Evolutionary conservation across 1,139 yeast species (phyloP), one percentile per base, ranked within the genome.

Genomic region (Candida sanyaensis): DNA sequence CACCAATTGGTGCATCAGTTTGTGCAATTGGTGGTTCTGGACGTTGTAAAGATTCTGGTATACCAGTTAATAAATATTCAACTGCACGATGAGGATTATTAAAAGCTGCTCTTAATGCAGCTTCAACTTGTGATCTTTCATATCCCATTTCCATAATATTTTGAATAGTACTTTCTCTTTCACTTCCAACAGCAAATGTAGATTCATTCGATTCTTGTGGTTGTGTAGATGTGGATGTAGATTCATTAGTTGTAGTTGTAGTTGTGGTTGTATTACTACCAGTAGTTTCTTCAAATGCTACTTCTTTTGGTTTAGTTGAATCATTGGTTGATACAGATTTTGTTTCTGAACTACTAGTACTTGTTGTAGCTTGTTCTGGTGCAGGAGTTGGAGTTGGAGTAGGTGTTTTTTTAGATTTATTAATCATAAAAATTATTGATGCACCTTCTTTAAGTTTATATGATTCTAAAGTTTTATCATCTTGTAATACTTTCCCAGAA

Each of bases 51-150:
- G 78, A 68, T 57, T 87, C 93, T 34, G 98, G 98, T 46, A 93
- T 83, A 5, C 98, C 98, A 39, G 92, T 89, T 58, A 93, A 73
- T 50, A 93, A 77, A 65, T 93, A 92, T 65, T 95, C 99, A 6
- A 92, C 98, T 0, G 99, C 99, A 61, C 99, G 84, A 63, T 93
- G 98, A 26, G 99, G 99, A 69, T 93, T 92, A 69, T 93, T 93
- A 71, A 85, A 93, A 0, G 99, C 98, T 13, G 97, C 97, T 61
- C 96, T 83, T 65, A 93, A 76, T 0, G 99, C 99, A 38, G 83
- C 80, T 68, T 90, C 96, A 28, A 90, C 97, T 64, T 89, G 89
- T 6, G 83, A 78, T 59, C 96, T 83, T 45, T 88, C 91, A 65
- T 90, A 95, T 11, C 99, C 99, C 98, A 93, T 91, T 60, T 90